These are phyloP conservation scores for Chalciporus chontae DNA, from an alignment of 768 basidiomycete genomes.

Conservation along the genomic window DNA sequence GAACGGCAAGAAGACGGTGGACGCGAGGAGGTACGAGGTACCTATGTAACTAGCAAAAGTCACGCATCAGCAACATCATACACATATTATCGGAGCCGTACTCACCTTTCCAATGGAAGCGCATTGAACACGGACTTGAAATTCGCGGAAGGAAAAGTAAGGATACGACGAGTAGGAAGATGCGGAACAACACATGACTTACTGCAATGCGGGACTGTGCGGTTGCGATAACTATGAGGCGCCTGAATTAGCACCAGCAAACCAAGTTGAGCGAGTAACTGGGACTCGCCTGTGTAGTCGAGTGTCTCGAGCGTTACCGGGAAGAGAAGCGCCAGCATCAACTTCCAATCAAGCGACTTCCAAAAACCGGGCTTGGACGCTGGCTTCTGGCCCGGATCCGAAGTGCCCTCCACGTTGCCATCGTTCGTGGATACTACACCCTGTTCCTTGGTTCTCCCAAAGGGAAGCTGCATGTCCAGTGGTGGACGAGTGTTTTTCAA, in stretches of 20 bases:
- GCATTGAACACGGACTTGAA: conserved; percentile 32
- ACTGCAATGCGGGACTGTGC: conserved; percentile 51
- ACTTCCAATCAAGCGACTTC: conserved; percentile 25
- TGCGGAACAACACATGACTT: conserved; percentile 7
- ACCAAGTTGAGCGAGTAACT: not conserved
- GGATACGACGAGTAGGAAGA: too few relatives aligned
- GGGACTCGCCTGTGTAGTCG: conserved; percentile 25
- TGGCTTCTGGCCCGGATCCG: not conserved
- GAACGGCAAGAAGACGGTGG: conserved; percentile 51
- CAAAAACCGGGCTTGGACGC: conserved; percentile 22
- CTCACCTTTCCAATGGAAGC: conserved; percentile 25
- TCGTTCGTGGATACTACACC: not conserved
- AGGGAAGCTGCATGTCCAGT: conserved; percentile 9
- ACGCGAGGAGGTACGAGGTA: conserved; percentile 47
- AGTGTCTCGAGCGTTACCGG: conserved; percentile 41
- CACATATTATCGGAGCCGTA: not conserved
- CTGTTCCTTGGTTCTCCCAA: conserved; percentile 3
- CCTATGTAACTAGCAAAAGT: conserved; percentile 40
- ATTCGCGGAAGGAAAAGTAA: not conserved
- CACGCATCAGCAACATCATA: not conserved
- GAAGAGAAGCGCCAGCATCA: conserved; percentile 36
- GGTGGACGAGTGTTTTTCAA: not conserved
- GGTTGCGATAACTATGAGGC: conserved; percentile 43
- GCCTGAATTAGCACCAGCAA: not conserved
- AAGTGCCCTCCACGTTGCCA: not conserved